Evolutionary conservation across 2,329 filamentous ascomycete species (phyloP).

Genomic region (Lanzia echinophila): DNA sequence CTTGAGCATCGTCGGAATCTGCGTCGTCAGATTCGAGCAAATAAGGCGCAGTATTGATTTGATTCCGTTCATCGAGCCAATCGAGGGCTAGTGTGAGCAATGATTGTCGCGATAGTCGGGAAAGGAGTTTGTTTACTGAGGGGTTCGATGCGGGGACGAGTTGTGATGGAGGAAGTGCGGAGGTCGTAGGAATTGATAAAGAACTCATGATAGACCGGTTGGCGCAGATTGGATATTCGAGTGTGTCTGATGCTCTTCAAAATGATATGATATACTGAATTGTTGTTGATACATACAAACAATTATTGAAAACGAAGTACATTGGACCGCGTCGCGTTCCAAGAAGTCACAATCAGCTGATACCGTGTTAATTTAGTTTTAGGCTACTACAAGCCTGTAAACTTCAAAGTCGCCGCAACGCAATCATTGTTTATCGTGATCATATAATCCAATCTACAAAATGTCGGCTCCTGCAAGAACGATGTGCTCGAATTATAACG

Average conservation of each 20-base stretch:
- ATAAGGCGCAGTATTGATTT: conserved; percentile 52
- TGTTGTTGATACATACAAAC: too few relatives aligned
- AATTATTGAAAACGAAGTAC: neutral
- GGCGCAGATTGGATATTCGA: neutral
- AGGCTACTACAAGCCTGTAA: too few relatives aligned
- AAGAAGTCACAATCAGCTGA: too few relatives aligned
- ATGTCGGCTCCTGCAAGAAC: too few relatives aligned
- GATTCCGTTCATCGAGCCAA: conserved; percentile 67
- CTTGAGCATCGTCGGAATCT: conserved; percentile 50
- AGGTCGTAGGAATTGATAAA: conserved; percentile 62
- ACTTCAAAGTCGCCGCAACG: too few relatives aligned
- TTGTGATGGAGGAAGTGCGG: conserved; percentile 63
- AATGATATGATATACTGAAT: too few relatives aligned
- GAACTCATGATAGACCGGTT: neutral
- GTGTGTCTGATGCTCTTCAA: neutral
- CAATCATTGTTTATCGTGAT: too few relatives aligned
- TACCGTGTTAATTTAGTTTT: too few relatives aligned
- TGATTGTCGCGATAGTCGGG: conserved; percentile 63
- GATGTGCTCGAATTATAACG: too few relatives aligned
- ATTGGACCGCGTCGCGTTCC: neutral
- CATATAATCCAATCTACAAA: too few relatives aligned
- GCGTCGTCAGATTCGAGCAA: conserved; percentile 40
- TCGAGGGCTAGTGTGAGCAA: conserved; percentile 66
- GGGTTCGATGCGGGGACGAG: conserved; percentile 60
- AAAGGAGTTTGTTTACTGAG: conserved; percentile 59